Conservation (phyloP, 352 stramenopile genomes). For the Phytopythium cucurbitacearum region DNA sequence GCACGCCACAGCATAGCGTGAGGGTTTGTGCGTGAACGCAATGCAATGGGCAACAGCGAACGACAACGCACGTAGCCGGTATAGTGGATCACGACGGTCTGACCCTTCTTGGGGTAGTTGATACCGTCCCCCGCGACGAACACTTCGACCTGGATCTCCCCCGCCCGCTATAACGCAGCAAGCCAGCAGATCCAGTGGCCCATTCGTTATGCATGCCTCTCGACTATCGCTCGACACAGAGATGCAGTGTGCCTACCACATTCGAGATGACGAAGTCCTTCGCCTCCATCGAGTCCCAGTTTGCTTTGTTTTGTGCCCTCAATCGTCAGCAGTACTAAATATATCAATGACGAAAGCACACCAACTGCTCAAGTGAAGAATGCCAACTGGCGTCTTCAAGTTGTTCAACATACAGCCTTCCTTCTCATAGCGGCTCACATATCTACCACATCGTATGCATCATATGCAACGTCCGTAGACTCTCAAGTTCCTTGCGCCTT, state of each 20-base stretch:
- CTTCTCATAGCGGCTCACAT: no score
- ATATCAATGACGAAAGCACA: constrained; percentile 7
- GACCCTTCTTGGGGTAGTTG: constrained; percentile 86
- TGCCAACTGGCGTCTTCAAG: no score
- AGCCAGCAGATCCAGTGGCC: not conserved
- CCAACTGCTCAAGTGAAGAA: constrained; percentile 11
- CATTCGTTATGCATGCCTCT: not conserved
- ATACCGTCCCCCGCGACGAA: constrained; percentile 88
- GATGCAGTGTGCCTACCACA: constrained; percentile 15
- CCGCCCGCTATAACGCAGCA: constrained; percentile 32
- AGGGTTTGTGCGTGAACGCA: not conserved
- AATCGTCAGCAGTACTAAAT: not conserved
- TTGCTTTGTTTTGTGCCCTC: not conserved
- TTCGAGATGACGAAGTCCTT: constrained; percentile 60
- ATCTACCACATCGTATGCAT: no score
- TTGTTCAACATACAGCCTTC: no score
- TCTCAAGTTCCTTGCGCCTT: no score
- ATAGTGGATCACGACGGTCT: constrained; percentile 87
- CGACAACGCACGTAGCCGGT: constrained; percentile 65
- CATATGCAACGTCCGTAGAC: no score
- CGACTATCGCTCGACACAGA: not conserved
- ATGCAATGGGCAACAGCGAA: not conserved
- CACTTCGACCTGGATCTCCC: constrained; percentile 85
- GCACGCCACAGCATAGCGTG: not conserved
- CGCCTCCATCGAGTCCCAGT: constrained; percentile 28